A percentile compares a stretch with the other conserved stretches of the same genome.
These are phyloP conservation scores for Benincasa hispida DNA, from an alignment of 306 rosid genomes.

Conservation along the genomic window DNA sequence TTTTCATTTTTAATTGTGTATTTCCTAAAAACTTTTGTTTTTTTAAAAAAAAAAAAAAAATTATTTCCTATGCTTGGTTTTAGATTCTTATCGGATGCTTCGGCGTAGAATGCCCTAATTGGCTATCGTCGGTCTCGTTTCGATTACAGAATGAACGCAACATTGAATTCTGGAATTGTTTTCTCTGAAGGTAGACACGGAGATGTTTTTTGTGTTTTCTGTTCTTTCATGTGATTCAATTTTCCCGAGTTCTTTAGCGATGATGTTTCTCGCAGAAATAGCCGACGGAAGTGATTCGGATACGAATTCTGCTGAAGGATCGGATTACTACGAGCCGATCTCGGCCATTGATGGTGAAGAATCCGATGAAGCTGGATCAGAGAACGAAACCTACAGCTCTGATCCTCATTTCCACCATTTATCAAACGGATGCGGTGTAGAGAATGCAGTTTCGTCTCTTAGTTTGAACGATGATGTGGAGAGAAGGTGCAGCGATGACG, in stretches of 20 bases:
- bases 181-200: slow-evolving; percentile 21
- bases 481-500: slow-evolving; percentile 25
- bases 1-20: too few species aligned
- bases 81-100: neutral
- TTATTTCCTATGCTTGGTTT: too few species aligned
- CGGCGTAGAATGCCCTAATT: neutral
- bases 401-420: slow-evolving; percentile 19
- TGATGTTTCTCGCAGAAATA: slow-evolving; percentile 20
- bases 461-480: slow-evolving; percentile 32
- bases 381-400: slow-evolving; percentile 20
- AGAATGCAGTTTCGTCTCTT: slow-evolving; percentile 48
- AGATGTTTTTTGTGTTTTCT: slow-evolving; percentile 4
- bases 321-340: slow-evolving; percentile 68
- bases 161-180: slow-evolving; percentile 17
- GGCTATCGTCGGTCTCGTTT: neutral
- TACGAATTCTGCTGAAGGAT: slow-evolving; percentile 31
- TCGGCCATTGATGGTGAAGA: slow-evolving; percentile 34
- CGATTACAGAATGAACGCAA: slow-evolving; percentile 27
- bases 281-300: slow-evolving; percentile 75
- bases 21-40: too few species aligned
- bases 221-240: neutral
- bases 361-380: slow-evolving; percentile 20
- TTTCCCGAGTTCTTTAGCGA: neutral
- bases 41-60: too few species aligned
- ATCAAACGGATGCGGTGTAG: slow-evolving; percentile 30